phyloP scores from a whole-genome alignment of 305 asterid genomes.

The Fraxinus floribunda region DNA sequence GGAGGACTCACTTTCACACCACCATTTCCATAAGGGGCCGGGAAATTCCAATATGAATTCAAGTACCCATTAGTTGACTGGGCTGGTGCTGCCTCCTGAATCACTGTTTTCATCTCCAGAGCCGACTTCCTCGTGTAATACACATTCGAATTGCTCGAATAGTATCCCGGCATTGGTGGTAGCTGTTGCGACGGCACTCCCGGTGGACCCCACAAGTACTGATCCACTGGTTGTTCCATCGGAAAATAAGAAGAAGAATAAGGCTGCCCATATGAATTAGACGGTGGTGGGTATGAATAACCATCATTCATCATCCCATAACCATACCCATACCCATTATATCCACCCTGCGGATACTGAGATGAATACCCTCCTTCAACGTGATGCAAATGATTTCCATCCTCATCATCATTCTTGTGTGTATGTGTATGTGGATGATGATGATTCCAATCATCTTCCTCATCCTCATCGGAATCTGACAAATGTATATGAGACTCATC shows the following conservation, averaged over 20 bases:
- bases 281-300: conserved; percentile 32
- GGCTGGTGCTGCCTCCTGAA: conserved; percentile 56
- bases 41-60: conserved; percentile 49
- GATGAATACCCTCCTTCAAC: conserved; percentile 28
- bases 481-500: conserved; percentile 61
- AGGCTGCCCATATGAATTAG: conserved; percentile 33
- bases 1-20: conserved; percentile 38
- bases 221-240: conserved; percentile 28
- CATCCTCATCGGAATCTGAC: conserved; percentile 52
- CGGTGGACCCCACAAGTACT: conserved; percentile 29
- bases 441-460: conserved; percentile 34
- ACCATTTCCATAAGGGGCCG: conserved; percentile 36
- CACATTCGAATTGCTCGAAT: conserved; percentile 41
- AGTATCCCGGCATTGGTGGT: conserved; percentile 33
- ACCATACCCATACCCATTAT: conserved; percentile 33
- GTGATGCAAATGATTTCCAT: conserved; percentile 26
- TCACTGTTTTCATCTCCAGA: conserved; percentile 60
- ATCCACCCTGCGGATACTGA: conserved; percentile 34
- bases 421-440: conserved; percentile 19
- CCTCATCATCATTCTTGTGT: conserved; percentile 20
- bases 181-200: conserved; percentile 30
- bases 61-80: conserved; percentile 55
- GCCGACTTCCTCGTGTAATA: conserved; percentile 78
- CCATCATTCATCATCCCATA: conserved; percentile 40
- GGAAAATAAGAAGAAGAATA: conserved; percentile 20